Evolutionary conservation across 345 rosid genomes (phyloP), one percentile per base, ranked within the genome.

Genomic region (Eutrema heterophyllum): DNA sequence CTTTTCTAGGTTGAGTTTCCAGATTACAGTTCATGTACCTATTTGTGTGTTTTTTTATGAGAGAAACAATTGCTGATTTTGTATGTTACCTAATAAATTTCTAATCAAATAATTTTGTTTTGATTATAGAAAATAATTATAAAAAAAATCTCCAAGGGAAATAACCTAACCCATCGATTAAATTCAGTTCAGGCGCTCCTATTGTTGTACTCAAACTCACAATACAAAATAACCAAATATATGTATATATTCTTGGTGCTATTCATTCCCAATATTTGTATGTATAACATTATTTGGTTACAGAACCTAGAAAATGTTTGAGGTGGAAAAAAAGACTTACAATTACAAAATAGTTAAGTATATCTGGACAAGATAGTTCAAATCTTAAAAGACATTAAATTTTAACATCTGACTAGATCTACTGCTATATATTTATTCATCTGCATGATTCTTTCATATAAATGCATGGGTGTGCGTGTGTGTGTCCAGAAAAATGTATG

Each of bases 381-480:
- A 53, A 41, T 11, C 50, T 21, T 0, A 16, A 6, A 52, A 44
- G 40, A 64, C 57, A 52, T 7, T 33, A 9, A 55, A 35, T 44
- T 12, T 21, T 21, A 21, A 21, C 7, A 65, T 44, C 64, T 55
- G 71, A 55, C 58, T n/a, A 73, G 51, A 73, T 65, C 32, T 55
- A 55, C 5, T 1, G 2, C 8, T 16, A 5, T 45, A 32, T 30
- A 73, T 46, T 12, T 3, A 52, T 55, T 12, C 71, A 24, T 44
- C 57, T 35, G 64, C 64, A 51, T 40, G 44, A 51, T 62, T 32
- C n/a, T 16, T 32, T 51, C 43, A 41, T 32, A 4, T 54, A 43
- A 32, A 33, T 53, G 64, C 76, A 59, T 67, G 62, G 18, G 13
- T 63, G 26, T 60, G 60, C 60, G 40, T 59, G 9, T 71, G 36